Base-by-base conservation (phyloP, 441 rosid species). In the Daphne laureola region DNA sequence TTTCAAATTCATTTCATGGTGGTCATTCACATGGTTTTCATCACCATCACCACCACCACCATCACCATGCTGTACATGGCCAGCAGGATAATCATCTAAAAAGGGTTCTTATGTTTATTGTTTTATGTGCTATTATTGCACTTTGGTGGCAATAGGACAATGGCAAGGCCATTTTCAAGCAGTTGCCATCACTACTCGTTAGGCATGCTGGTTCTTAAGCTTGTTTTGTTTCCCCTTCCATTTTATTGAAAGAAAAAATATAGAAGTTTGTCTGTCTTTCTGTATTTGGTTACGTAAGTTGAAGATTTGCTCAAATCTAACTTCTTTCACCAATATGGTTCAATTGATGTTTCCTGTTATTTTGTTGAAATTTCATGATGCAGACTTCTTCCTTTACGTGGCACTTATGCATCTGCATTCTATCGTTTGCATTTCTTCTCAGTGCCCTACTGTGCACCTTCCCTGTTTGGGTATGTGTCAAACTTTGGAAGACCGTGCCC, bases 41-140 rank as follows among this genome's bases (percentile, higher is more conserved):
- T 12, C 84, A 63, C 42, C 57, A 35, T 5, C 49, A 44, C 17
- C 64, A 51, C 14, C 51, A 26, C 1, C 62, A 58, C 15, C 62
- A 18, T 13, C 82, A 62, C 56, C 36, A 31, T 59, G 68, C 75
- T 0, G 90, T 83, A 35, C 92, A 89, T 57, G 80, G 93, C 47
- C 90, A 83, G 53, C 97, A 89, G 68, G 97, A 92, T 60, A 57
- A 70, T 76, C 76, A 77, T 61, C 75, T 89, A 69, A 92, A 77
- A 79, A 76, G 74, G 67, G 69, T 91, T 59, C 74, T 87, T 61
- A 25, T 73, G 27, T 61, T 84, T 48, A 74, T 87, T 63, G 70
- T 68, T 44, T 50, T 83, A 46, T 60, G 78, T 56, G 93, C 81
- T 63, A 59, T 85, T 53, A 23, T 81, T 57, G 81, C 84, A 18